A percentile compares a stretch with the other conserved stretches of the same genome.
Evolutionary conservation across 306 rosid species (phyloP).

Genomic region (Ceratonia siliqua): DNA sequence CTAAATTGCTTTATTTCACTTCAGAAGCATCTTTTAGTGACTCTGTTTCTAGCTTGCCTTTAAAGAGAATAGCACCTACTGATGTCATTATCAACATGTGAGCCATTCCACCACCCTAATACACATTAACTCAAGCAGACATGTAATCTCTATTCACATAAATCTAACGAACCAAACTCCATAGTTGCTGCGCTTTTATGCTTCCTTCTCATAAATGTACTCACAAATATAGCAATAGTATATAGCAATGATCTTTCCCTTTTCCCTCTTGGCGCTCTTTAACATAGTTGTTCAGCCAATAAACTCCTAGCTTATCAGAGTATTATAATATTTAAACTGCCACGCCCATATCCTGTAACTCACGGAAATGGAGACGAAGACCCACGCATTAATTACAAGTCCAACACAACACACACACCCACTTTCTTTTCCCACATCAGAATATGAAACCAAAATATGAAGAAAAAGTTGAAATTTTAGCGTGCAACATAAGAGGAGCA

Average conservation of each 20-base stretch:
- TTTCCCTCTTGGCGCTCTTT: no score
- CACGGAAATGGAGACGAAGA: slow-evolving; percentile 23
- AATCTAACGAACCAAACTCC: neutral
- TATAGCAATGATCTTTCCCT: no score
- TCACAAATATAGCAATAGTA: neutral
- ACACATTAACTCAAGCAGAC: slow-evolving; percentile 19
- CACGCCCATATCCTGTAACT: slow-evolving; percentile 6
- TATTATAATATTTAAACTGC: neutral
- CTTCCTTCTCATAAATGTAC: slow-evolving; percentile 10
- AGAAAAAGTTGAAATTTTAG: neutral
- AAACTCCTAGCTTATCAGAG: no score
- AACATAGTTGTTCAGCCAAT: no score
- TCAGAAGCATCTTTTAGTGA: neutral
- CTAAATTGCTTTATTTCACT: slow-evolving; percentile 18
- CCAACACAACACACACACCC: neutral
- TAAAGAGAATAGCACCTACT: neutral
- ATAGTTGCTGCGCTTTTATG: neutral
- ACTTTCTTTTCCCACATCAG: neutral
- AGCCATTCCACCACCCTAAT: neutral
- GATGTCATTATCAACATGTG: neutral
- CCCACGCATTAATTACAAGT: slow-evolving; percentile 15
- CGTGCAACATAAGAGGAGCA: slow-evolving; percentile 16
- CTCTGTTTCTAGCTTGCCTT: neutral
- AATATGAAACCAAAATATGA: neutral
- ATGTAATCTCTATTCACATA: slow-evolving; percentile 3